Percentiles rank a stretch among this genome's conserved stretches.
phyloP scores from a whole-genome alignment of 2,329 filamentous ascomycete species.

The Shiraia sp. region DNA sequence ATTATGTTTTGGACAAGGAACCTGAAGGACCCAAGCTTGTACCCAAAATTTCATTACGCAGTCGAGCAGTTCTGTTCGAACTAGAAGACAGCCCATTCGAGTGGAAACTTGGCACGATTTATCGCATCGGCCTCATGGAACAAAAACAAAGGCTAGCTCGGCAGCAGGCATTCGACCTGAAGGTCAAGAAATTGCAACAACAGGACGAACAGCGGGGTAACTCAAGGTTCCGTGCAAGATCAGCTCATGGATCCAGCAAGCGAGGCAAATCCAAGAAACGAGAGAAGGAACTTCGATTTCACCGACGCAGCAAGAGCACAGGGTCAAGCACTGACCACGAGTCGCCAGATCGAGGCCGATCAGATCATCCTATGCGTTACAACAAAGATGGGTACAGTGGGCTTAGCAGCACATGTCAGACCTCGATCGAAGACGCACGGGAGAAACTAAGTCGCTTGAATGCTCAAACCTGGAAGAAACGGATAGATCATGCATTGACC shows the following conservation, averaged over 20 bases:
- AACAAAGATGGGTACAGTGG: constrained; percentile 76
- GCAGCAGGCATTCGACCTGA: constrained; percentile 86
- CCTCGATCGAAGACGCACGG: constrained; percentile 76
- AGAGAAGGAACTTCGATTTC: constrained; percentile 37
- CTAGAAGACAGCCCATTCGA: constrained; percentile 96
- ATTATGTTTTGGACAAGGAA: constrained; percentile 83
- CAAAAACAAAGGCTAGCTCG: constrained; percentile 87
- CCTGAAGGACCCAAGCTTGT: constrained; percentile 85
- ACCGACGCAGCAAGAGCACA: constrained; percentile 47
- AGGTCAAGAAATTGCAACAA: constrained; percentile 82
- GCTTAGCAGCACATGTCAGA: constrained; percentile 71
- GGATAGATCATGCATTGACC: constrained; percentile 77
- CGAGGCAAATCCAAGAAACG: constrained; percentile 42
- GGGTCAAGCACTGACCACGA: constrained; percentile 25
- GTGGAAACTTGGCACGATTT: constrained; percentile 95
- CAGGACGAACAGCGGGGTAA: constrained; percentile 53
- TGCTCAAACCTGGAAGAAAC: constrained; percentile 86
- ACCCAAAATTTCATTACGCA: constrained; percentile 81
- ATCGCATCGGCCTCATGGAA: constrained; percentile 83
- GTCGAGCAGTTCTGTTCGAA: constrained; percentile 83
- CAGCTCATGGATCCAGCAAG: constrained; percentile 50
- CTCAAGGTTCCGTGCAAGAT: constrained; percentile 57
- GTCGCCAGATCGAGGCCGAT: constrained; percentile 30
- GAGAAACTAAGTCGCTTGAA: constrained; percentile 78
- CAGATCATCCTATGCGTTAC: constrained; percentile 64